phyloP scores from a whole-genome alignment of 139 green algal species.

The Pseudopediastrum boryanum region DNA sequence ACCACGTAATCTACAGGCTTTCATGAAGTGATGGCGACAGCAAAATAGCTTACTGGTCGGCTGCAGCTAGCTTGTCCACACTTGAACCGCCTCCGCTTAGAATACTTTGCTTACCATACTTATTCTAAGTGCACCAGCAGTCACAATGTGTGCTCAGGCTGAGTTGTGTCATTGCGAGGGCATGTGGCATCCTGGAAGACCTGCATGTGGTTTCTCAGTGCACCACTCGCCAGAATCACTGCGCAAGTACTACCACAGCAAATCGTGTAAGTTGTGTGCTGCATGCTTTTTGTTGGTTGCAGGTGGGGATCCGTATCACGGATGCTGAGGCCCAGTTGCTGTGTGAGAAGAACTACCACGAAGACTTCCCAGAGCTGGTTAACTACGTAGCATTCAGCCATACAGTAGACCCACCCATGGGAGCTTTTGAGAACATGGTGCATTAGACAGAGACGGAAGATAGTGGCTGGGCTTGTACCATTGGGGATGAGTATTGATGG shows the following conservation, averaged over 20 bases:
- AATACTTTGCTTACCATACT: too few species aligned
- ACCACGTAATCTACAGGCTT: too few species aligned
- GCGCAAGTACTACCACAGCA: background rate
- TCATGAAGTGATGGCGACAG: too few species aligned
- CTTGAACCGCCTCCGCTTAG: too few species aligned
- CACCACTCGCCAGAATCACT: background rate
- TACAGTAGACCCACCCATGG: conserved; percentile 29
- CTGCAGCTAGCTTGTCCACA: too few species aligned
- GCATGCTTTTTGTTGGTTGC: background rate
- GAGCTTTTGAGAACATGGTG: conserved; percentile 25
- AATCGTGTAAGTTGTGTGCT: too few species aligned
- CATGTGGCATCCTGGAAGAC: background rate
- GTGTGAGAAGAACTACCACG: conserved; percentile 64
- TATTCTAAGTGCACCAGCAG: too few species aligned
- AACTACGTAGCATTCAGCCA: conserved; percentile 76
- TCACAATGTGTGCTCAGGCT: background rate
- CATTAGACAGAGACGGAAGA: too few species aligned
- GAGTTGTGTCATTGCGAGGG: background rate
- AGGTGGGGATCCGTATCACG: conserved; percentile 31
- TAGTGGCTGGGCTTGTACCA: too few species aligned
- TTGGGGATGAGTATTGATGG: too few species aligned
- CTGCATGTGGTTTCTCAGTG: background rate
- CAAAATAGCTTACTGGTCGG: too few species aligned
- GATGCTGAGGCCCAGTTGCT: conserved; percentile 52
- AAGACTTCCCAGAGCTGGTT: conserved; percentile 75